Conservation (phyloP, 371 early-diverging fungal genomes). For the Globomyces sp. region DNA sequence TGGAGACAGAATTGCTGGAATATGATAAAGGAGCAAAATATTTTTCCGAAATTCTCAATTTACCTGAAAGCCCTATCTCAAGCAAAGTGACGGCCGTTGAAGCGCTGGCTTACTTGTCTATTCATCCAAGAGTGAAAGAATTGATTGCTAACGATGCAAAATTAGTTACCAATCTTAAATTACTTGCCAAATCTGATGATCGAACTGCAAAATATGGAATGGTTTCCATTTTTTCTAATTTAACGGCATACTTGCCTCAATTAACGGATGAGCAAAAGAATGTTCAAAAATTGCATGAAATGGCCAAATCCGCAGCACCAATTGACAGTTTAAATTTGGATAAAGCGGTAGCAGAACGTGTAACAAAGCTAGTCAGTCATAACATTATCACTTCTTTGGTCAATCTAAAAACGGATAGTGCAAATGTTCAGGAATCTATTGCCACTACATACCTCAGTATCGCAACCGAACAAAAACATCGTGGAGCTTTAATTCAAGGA, state of each 20-base stretch:
- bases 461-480: slow-evolving; percentile 64
- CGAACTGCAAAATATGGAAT: slow-evolving; percentile 63
- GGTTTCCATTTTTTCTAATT: slow-evolving; percentile 65
- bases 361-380: slow-evolving; percentile 49
- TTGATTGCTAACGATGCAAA: slow-evolving; percentile 53
- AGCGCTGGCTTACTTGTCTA: slow-evolving; percentile 70
- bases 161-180: slow-evolving; percentile 57
- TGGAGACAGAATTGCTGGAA: slow-evolving; percentile 26
- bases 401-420: slow-evolving; percentile 53
- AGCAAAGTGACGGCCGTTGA: slow-evolving; percentile 55
- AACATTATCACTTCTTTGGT: slow-evolving; percentile 62
- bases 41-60: slow-evolving; percentile 27
- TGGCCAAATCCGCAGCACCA: slow-evolving; percentile 49
- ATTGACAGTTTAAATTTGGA: slow-evolving; percentile 53
- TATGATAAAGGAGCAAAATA: slow-evolving; percentile 20
- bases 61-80: slow-evolving; percentile 6
- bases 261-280: slow-evolving; percentile 79
- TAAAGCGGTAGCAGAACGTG: slow-evolving; percentile 60
- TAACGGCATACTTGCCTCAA: slow-evolving; percentile 66
- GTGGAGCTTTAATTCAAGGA: slow-evolving; percentile 80
- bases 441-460: slow-evolving; percentile 67
- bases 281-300: slow-evolving; percentile 67
- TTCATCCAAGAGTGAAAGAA: slow-evolving; percentile 63
- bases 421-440: slow-evolving; percentile 58
- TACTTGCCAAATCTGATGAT: slow-evolving; percentile 36